These are phyloP conservation scores for Trifolium pratense DNA, from an alignment of 306 rosid genomes.

Conservation along the genomic window DNA sequence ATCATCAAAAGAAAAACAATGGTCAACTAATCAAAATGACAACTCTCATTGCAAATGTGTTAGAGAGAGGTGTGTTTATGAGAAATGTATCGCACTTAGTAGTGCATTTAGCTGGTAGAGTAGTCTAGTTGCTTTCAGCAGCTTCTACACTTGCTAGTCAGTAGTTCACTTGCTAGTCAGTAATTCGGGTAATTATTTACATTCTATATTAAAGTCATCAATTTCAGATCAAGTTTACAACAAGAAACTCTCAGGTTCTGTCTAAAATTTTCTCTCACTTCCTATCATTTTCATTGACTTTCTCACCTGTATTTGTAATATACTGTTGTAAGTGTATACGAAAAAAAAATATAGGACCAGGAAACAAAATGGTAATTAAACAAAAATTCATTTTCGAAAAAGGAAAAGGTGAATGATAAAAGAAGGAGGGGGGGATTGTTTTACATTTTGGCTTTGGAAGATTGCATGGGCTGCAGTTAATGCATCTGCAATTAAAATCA, in stretches of 20 bases:
- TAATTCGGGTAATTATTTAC: neutral
- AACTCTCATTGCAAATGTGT: neutral
- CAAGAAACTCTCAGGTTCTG: conserved; percentile 5
- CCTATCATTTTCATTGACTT: conserved; percentile 13
- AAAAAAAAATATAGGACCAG: neutral
- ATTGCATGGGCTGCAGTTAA: conserved; percentile 77
- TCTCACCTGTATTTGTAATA: neutral
- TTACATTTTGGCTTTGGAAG: conserved; percentile 80
- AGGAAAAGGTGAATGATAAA: conserved; percentile 28
- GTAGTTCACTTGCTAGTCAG: conserved; percentile 7
- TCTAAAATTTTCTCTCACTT: conserved; percentile 2
- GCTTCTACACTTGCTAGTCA: conserved; percentile 7
- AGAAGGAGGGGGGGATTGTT: conserved; percentile 27
- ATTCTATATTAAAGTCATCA: neutral
- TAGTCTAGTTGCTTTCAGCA: conserved; percentile 8
- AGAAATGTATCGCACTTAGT: neutral
- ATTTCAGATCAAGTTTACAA: conserved; percentile 17
- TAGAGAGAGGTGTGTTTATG: neutral
- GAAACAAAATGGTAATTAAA: conserved; percentile 23
- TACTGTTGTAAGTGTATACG: conserved; percentile 10
- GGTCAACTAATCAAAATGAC: conserved; percentile 20
- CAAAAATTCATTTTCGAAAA: conserved; percentile 4
- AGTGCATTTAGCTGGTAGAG: conserved; percentile 2
- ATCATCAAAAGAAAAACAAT: conserved; percentile 15
- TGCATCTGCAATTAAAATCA: conserved; percentile 68